These are phyloP conservation scores for Fusarium lyarnte DNA, from an alignment of 2,329 filamentous ascomycete genomes.

Conservation along the genomic window DNA sequence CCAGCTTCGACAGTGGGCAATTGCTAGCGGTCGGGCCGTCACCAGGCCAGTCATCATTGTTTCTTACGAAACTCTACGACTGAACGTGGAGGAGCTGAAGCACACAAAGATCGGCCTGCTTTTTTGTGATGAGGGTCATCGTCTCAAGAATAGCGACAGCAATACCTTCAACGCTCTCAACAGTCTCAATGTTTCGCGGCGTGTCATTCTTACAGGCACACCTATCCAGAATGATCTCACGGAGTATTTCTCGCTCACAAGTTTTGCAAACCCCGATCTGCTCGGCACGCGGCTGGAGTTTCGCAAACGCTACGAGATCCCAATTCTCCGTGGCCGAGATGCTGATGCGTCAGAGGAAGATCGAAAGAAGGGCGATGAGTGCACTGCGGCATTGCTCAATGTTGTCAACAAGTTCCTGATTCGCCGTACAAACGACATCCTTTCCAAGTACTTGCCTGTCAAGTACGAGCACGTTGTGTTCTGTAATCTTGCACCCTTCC, in stretches of 20 bases:
- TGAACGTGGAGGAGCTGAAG: conserved; percentile 90
- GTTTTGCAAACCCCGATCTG: conserved; percentile 94
- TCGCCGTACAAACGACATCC: conserved; percentile 93
- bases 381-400: conserved; percentile 80
- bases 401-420: conserved; percentile 99
- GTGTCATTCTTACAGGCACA: conserved; percentile 95
- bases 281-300: conserved; percentile 91
- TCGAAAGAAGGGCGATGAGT: conserved; percentile 82
- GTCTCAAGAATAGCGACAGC: conserved; percentile 95
- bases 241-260: conserved; percentile 95
- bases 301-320: conserved; percentile 91
- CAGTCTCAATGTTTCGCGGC: conserved; percentile 85
- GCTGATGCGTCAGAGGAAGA: conserved; percentile 87
- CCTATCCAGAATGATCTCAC: conserved; percentile 99
- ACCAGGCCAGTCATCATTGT: conserved; percentile 96
- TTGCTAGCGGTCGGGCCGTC: conserved; percentile 87
- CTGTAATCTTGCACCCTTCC: conserved; percentile 93
- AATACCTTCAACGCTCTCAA: conserved; percentile 94
- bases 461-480: conserved; percentile 99
- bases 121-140: conserved; percentile 95
- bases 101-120: conserved; percentile 91
- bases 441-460: conserved; percentile 96
- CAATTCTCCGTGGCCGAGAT: conserved; percentile 91
- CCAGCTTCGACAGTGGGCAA: conserved; percentile 94
- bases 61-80: conserved; percentile 92